phyloP scores from a whole-genome alignment of 176 grass and related monocot species.

The Triticum turgidum region DNA sequence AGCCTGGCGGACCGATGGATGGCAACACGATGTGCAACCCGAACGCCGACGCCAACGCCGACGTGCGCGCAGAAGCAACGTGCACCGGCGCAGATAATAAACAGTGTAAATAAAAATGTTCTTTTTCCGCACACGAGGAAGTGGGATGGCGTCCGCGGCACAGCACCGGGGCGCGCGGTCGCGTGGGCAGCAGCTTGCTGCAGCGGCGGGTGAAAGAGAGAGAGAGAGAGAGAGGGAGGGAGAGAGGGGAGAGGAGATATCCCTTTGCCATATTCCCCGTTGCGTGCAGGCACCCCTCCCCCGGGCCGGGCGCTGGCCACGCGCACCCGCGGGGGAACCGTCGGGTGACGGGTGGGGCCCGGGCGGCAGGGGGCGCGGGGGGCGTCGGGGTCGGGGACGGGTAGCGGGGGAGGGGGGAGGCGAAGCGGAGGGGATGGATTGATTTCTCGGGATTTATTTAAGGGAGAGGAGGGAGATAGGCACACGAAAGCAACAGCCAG shows the following conservation, averaged over 20 bases:
- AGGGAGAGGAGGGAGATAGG: slow-evolving; percentile 54
- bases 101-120: background rate
- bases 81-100: background rate
- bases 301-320: slow-evolving; percentile 17
- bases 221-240: background rate
- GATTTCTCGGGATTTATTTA: slow-evolving; percentile 76
- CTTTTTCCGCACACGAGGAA: background rate
- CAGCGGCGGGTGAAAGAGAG: slow-evolving; percentile 22
- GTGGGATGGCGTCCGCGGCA: background rate
- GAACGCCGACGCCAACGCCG: too few relatives aligned
- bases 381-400: slow-evolving; percentile 3
- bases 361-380: background rate
- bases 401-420: background rate
- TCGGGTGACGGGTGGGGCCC: background rate
- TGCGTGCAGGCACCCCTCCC: slow-evolving; percentile 72
- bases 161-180: too few relatives aligned
- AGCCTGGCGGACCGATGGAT: background rate
- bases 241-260: slow-evolving; percentile 31
- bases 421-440: slow-evolving; percentile 8
- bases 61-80: background rate
- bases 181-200: slow-evolving; percentile 28
- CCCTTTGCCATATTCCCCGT: slow-evolving; percentile 50
- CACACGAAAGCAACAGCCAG: slow-evolving; percentile 91
- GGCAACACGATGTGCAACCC: slow-evolving; percentile 3
- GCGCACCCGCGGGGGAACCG: slow-evolving; percentile 29